phyloP scores from a whole-genome alignment of 2,329 filamentous ascomycete genomes.

The Lasiodiplodia sp. region DNA sequence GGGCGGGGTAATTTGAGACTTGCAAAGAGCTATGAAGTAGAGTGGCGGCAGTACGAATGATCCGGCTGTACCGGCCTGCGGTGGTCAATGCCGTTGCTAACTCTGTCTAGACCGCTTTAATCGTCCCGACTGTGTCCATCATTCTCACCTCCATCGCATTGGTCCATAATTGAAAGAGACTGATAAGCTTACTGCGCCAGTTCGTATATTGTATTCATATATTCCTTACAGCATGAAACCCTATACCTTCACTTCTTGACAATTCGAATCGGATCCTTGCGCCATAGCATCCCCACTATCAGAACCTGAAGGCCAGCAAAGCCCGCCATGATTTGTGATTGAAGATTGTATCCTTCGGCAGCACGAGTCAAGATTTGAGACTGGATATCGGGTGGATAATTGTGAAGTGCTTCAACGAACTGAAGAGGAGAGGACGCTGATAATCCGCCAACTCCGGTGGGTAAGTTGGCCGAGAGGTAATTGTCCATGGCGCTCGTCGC shows the following conservation, averaged over 20 bases:
- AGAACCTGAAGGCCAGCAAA: background rate
- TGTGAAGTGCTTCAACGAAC: background rate
- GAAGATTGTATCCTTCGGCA: background rate
- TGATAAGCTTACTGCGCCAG: no score
- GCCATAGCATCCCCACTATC: background rate
- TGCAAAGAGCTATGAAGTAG: no score
- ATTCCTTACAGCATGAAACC: no score
- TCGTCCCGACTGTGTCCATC: no score
- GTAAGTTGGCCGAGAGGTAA: background rate
- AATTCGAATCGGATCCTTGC: background rate
- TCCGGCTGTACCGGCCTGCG: no score
- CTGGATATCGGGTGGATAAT: background rate
- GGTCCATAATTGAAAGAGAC: no score
- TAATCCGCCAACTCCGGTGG: background rate
- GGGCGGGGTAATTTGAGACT: no score
- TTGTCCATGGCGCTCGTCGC: conserved; percentile 5
- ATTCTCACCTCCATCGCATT: no score
- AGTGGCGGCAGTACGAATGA: no score
- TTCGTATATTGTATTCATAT: no score
- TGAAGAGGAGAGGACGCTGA: background rate
- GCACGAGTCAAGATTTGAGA: background rate
- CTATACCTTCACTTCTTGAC: background rate
- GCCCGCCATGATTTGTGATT: background rate
- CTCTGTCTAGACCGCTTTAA: no score
- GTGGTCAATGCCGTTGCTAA: no score